These are phyloP conservation scores for Groenewaldozyma sp. DNA, from an alignment of 1,139 yeast species.

Conservation along the genomic window DNA sequence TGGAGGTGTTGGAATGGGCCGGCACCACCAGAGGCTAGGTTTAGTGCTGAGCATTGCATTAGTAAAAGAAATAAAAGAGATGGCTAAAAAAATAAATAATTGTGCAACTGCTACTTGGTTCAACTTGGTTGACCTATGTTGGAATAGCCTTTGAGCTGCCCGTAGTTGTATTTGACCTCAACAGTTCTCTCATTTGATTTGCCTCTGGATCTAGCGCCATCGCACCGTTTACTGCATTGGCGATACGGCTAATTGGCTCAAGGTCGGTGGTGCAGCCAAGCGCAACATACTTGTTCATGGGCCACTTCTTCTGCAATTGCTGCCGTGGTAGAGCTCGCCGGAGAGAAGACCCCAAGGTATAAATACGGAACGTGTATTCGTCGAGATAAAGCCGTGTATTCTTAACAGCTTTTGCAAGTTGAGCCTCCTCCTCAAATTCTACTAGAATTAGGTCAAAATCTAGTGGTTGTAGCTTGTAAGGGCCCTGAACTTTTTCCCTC, in stretches of 20 bases:
- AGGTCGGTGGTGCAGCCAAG: background rate
- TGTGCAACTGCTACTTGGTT: too few species aligned
- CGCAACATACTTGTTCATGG: background rate
- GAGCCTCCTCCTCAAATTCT: background rate
- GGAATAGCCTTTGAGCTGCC: too few species aligned
- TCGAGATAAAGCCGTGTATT: background rate
- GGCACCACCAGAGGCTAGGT: slow-evolving; percentile 17
- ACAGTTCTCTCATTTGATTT: background rate
- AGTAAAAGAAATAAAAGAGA: background rate
- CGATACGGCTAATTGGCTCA: background rate
- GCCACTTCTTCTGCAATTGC: background rate
- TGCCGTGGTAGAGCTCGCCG: background rate
- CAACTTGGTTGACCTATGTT: too few species aligned
- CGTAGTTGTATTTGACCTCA: too few species aligned
- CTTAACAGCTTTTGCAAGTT: too few species aligned
- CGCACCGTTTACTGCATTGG: slow-evolving; percentile 1
- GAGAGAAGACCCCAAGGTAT: background rate
- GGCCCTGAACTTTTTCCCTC: background rate
- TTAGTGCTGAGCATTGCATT: background rate
- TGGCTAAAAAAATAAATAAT: background rate
- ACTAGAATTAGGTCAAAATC: background rate
- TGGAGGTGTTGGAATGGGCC: slow-evolving; percentile 53
- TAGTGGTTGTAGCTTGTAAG: background rate
- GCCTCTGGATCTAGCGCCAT: background rate
- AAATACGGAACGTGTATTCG: background rate